Base-by-base conservation (phyloP, 192 early-diverging fungal species). In the Podila epicladia region DNA sequence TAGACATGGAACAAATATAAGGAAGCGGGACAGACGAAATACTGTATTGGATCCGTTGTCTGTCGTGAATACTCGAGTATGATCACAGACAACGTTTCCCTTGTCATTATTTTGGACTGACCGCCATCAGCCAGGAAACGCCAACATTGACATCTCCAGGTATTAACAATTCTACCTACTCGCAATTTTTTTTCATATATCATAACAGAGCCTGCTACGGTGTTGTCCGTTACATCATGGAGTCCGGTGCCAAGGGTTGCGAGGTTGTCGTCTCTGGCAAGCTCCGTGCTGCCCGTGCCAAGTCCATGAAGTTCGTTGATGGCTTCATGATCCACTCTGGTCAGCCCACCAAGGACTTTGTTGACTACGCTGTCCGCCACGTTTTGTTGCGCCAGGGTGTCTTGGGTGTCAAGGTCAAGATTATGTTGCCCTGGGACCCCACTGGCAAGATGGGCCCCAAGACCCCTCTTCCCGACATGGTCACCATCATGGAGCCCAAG, bases 271-370 rank as follows among this genome's bases (percentile, higher is more conserved):
- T 99, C 74, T 98, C 97, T 73, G 98, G 98, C 75, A 99, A 99
- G 94, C 93, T 99, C 78, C 97, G 98, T 88, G 98, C 94, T 86
- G 97, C 97, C 72, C 98, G 98, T 96, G 98, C 98, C 87, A 99
- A 99, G 95, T 92, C 98, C 66, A 98, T 98, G 98, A 99, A 99
- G 94, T 99, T 99, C 89, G 90, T 92, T 85, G 97, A 98, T 82
- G 98, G 98, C 75, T 98, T 99, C 93, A 97, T 99, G 96, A 94
- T 99, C 87, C 96, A 99, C 95, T 97, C 97, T 85, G 98, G 98
- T 90, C 94, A 98, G 87, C 98, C 98, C 86, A 94, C 96, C 83
- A 87, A 90, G 84, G 95, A 97, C 87, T 97, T 91, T 86, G 97
- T 99, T 84, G 96, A 98, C 91, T 88, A 90, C 61, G 97, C 98